Evolutionary conservation across 345 rosid species (phyloP), one percentile per base, ranked within the genome.

Genomic region (Arabidopsis arenosa): DNA sequence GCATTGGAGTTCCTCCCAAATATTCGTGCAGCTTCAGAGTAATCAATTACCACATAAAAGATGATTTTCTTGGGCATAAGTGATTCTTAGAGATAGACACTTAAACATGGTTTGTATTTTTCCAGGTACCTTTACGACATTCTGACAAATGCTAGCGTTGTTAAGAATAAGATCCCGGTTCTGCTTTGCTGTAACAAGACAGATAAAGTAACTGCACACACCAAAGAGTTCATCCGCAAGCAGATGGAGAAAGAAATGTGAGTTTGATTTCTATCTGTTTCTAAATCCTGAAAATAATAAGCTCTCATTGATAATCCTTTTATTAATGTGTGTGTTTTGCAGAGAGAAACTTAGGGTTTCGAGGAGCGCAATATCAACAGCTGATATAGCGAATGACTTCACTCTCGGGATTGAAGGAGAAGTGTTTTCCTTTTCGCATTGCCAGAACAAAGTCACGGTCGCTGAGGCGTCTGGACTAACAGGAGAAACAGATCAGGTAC

Each of bases 211-310:
- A 92, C 97, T 9, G 96, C 98, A 37, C 97, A 94, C 75, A 87
- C 91, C 61, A 89, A 88, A 84, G 98, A 92, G 55, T 94, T 92
- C 78, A 87, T 94, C 80, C 84, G 89, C 39, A 94, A 92, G 76
- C 98, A 94, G 75, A 21, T 94, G 68, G 97, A 92, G 85, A 94
- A 92, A 87, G 98, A 94, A 85, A 88, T 94, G 98, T 94, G 86
- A 70, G 85, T 40, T 39, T 40, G 14, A 28, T 18, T 35, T 21
- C 23, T 40, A 17, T n/a, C 2, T 32, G 36, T 63, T 17, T 14
- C 51, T 2, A 36, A 1, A 70, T 44, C 39, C 11, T 54, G 21
- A 64, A 32, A 57, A 32, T 26, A 28, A 23, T 23, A 28, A 37
- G 21, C 47, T 59, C 61, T 67, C 13, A 9, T 49, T 49, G 32